phyloP scores from a whole-genome alignment of 1,139 yeast genomes.

The Hemisphaericaspora lyxosophila region DNA sequence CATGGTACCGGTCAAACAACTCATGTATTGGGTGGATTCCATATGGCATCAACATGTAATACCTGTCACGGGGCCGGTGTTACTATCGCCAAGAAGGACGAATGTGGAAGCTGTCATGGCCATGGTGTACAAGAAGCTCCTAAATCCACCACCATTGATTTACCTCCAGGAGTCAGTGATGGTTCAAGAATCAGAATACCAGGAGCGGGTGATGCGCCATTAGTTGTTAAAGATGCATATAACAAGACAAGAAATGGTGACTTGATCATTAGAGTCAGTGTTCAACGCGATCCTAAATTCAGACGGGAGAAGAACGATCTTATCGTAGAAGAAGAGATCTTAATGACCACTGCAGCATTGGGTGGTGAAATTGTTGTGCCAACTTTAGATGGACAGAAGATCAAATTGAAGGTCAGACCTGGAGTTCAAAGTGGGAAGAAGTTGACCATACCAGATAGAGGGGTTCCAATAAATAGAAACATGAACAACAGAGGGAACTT shows the following conservation, averaged over 20 bases:
- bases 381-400: slow-evolving; percentile 72
- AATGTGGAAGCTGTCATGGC: slow-evolving; percentile 82
- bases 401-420: slow-evolving; percentile 78
- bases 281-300: slow-evolving; percentile 71
- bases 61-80: slow-evolving; percentile 91
- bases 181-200: slow-evolving; percentile 83
- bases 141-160: slow-evolving; percentile 71
- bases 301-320: slow-evolving; percentile 65
- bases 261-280: slow-evolving; percentile 75
- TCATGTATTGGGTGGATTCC: slow-evolving; percentile 91
- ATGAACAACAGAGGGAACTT: slow-evolving; percentile 72
- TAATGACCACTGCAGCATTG: slow-evolving; percentile 94
- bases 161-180: slow-evolving; percentile 87
- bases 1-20: slow-evolving; percentile 93
- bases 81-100: slow-evolving; percentile 62
- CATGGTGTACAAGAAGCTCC: slow-evolving; percentile 75
- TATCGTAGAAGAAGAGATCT: slow-evolving; percentile 62
- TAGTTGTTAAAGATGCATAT: slow-evolving; percentile 62
- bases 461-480: slow-evolving; percentile 71
- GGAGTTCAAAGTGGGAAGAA: slow-evolving; percentile 82
- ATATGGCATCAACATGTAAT: slow-evolving; percentile 91
- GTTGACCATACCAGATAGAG: slow-evolving; percentile 80
- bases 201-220: slow-evolving; percentile 90
- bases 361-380: slow-evolving; percentile 92
- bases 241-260: slow-evolving; percentile 79